These are phyloP conservation scores for Penicillium decumbens DNA, from an alignment of 2,329 filamentous ascomycete species.

Conservation along the genomic window DNA sequence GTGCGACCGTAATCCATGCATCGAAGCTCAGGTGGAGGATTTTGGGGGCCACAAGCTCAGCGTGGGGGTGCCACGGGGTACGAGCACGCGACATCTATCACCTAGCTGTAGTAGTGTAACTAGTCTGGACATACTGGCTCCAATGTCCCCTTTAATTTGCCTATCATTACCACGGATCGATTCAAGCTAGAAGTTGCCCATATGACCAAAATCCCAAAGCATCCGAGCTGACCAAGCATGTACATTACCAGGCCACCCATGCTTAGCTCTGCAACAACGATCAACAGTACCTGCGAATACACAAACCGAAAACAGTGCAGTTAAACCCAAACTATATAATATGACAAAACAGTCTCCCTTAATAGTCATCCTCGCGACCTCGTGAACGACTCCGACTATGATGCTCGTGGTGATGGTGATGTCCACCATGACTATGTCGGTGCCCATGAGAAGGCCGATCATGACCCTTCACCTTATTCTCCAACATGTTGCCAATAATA, in stretches of 20 bases:
- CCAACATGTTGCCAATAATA: conserved; percentile 52
- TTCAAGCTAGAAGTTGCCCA: too few relatives aligned
- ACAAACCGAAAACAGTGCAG: neutral
- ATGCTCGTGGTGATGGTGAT: conserved; percentile 21
- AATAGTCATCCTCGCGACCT: conserved; percentile 11
- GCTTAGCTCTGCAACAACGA: neutral
- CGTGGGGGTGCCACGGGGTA: neutral
- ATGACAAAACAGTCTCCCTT: neutral
- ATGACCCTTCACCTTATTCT: conserved; percentile 51
- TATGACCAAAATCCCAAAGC: neutral
- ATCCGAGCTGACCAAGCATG: neutral
- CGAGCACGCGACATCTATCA: neutral
- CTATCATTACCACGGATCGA: too few relatives aligned
- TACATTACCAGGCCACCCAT: neutral
- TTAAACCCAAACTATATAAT: too few relatives aligned
- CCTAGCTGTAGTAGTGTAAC: neutral
- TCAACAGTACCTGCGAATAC: neutral
- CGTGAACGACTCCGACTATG: conserved; percentile 16
- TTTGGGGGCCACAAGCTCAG: neutral
- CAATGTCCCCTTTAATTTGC: too few relatives aligned
- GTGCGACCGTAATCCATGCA: neutral
- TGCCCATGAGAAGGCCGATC: conserved; percentile 25
- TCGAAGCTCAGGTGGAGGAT: neutral
- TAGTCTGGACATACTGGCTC: too few relatives aligned
- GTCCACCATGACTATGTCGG: conserved; percentile 14